Evolutionary conservation across 2,329 filamentous ascomycete genomes (phyloP), one percentile per base, ranked within the genome.

Genomic region (Penicillium janthinellum): DNA sequence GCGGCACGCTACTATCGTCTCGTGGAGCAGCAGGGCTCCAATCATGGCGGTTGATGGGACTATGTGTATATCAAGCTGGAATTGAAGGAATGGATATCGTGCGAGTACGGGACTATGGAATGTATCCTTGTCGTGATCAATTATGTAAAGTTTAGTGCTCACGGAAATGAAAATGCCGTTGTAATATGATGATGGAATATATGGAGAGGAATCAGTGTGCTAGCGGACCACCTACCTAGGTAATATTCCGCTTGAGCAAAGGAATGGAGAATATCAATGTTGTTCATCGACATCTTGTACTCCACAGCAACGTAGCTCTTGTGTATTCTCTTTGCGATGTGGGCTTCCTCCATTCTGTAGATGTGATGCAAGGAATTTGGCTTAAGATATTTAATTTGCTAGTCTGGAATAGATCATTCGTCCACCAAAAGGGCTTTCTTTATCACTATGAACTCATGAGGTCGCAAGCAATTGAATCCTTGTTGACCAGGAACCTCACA

Each of bases 1-100:
- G 62, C 65, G 1, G 28, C 45, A 17, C 54, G 58, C 2, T 70
- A 70, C 56, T 49, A 54, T n/a, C 45, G 56, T 10, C 56, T 69
- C 14, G 59, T 61, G 28, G 56, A 57, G 15, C 28, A 58, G 34
- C 59, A 59, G 39, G 59, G 59, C 1, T 47, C 57, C 42, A 25
- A 22, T 15, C 39, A 44, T 22, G 14, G 12, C 17, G 25, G 51
- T 22, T 48, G 20, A 49, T 17, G 42, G 28, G 3, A 3, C 39
- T 56, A 2, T 3, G 20, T 28, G 25, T 28, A 1, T 28, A 28
- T 28, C 25, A 28, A 28, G 25, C 25, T 20, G 20, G 20, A 28
- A 28, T 28, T 28, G n/a, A 39, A 25, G 17, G 17, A 12, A 20
- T 50, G 47, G 47, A 15, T 50, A 2, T 20, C 4, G 4, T 10